These are phyloP conservation scores for Pythium dissotocum DNA, from an alignment of 352 stramenopile species.

Conservation along the genomic window DNA sequence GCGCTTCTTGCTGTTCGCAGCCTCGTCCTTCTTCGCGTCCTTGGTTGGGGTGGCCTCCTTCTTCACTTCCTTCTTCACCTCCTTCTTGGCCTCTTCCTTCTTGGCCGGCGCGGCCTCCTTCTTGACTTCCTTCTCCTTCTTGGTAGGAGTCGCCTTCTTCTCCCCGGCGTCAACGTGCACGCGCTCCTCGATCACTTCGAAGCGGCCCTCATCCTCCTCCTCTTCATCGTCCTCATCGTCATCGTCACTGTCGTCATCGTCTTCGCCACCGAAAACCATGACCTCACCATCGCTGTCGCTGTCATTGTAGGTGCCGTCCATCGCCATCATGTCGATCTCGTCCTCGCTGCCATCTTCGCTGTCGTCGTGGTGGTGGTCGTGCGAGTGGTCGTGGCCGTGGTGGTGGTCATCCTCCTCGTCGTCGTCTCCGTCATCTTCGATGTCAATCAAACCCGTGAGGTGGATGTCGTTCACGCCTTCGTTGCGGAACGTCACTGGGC, in stretches of 20 bases:
- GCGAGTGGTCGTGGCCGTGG: conserved; percentile 22
- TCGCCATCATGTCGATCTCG: conserved; percentile 36
- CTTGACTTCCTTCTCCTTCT: conserved; percentile 31
- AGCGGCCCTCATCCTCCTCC: conserved; percentile 51
- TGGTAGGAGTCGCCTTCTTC: conserved; percentile 27
- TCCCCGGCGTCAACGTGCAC: conserved; percentile 45
- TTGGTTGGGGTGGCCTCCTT: conserved; percentile 24
- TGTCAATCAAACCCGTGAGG: conserved; percentile 79
- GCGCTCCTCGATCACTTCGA: conserved; percentile 79
- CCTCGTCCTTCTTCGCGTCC: conserved; percentile 39
- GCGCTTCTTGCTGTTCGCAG: conserved; percentile 65
- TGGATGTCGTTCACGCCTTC: conserved; percentile 80
- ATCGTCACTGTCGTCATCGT: conserved; percentile 38
- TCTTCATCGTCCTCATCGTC: conserved; percentile 47
- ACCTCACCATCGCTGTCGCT: conserved; percentile 46
- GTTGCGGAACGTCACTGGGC: conserved; percentile 64
- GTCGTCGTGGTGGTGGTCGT: conserved; percentile 23
- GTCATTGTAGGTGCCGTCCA: conserved; percentile 30
- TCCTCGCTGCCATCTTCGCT: conserved; percentile 38
- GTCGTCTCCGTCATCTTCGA: conserved; percentile 73
- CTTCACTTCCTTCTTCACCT: conserved; percentile 29
- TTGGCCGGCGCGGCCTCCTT: conserved; percentile 15
- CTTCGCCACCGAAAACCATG: conserved; percentile 62
- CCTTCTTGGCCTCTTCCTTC: conserved; percentile 29
- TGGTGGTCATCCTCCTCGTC: conserved; percentile 49